Evolutionary conservation across 1,284 basidiomycete genomes (phyloP), one percentile per base, ranked within the genome.

Genomic region (Cryptococcus sp.): DNA sequence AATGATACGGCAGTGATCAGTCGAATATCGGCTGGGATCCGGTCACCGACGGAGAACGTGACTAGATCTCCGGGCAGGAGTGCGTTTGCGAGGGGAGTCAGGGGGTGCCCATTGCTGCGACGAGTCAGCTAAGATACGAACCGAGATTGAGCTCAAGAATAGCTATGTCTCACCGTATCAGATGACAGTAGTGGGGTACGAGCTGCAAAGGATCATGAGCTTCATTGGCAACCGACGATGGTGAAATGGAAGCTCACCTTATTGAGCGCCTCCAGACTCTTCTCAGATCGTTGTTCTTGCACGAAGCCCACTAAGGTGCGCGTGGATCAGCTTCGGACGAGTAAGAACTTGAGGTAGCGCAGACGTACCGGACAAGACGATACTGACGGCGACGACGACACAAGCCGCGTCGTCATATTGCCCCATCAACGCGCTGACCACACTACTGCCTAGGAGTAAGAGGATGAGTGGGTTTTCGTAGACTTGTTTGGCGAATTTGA

Each of bases 41-140:
- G 89, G 76, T 98, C 94, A n/a, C 94, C 83, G 1, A 83, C 81
- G n/a, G 84, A 82, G 77, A 99, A 91, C 0, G 87, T 88, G 58
- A 98, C 88, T 47, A 98, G 83, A 73, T 98, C 94, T 27, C 94
- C 94, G 0, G 95, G 95, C 0, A 98, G 90, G 20, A 98, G 86
- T 68, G 95, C 91, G 76, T 96, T 96, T 2, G 93, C 94, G 23
- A 98, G 85, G 19, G 93, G 81, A 61, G 89, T 89, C 47, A 86
- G 78, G n/a, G 86, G 83, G 62, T 86, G 83, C 23, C 86, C 85
- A 72, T 91, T 88, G 3, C 88, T 89, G 71, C 25, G 23, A 60
- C 11, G 40, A 17, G n/a, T 23, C n/a, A 42, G 17, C 22, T 19
- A 46, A 45, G 13, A 20, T 8, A 22, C 5, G 17, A 35, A 23